phyloP scores from a whole-genome alignment of 306 rosid species.

The Inga laurina region DNA sequence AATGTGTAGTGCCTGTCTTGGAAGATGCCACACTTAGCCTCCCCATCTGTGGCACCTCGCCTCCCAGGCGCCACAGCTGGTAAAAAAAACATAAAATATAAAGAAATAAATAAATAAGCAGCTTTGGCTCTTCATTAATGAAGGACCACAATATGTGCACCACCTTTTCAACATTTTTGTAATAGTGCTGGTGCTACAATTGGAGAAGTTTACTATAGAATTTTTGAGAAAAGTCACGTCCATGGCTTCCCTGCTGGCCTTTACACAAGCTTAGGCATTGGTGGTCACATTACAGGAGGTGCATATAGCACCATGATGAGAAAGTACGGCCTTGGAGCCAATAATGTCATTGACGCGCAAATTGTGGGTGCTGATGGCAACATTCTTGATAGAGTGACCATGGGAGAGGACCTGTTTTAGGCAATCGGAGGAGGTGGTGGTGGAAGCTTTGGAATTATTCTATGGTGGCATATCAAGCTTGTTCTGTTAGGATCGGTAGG shows the following conservation, averaged over 20 bases:
- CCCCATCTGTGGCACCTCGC: too few species aligned
- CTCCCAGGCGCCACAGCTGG: too few species aligned
- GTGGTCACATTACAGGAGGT: conserved; percentile 80
- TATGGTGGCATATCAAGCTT: conserved; percentile 65
- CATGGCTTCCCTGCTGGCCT: conserved; percentile 63
- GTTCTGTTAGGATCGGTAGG: conserved; percentile 1
- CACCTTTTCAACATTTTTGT: too few species aligned
- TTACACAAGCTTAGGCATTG: conserved; percentile 59
- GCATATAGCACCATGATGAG: conserved; percentile 69
- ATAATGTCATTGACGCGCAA: conserved; percentile 57
- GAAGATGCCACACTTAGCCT: too few species aligned
- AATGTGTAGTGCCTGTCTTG: too few species aligned
- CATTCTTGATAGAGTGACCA: conserved; percentile 53
- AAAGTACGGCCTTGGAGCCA: conserved; percentile 63
- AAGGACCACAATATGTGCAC: too few species aligned
- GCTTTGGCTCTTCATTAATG: too few species aligned
- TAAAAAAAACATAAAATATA: too few species aligned
- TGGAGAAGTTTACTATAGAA: conserved; percentile 61
- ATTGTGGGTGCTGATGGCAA: conserved; percentile 55
- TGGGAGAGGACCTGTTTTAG: conserved; percentile 79
- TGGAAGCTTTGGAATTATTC: conserved; percentile 61
- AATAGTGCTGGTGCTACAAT: conserved; percentile 64
- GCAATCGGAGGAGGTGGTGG: conserved; percentile 79
- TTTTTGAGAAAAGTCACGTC: conserved; percentile 43
- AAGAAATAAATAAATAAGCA: too few species aligned